A percentile compares a stretch with the other conserved stretches of the same genome.
These are phyloP conservation scores for Penicillium desertorum DNA, from an alignment of 495 filamentous ascomycete species.

Conservation along the genomic window DNA sequence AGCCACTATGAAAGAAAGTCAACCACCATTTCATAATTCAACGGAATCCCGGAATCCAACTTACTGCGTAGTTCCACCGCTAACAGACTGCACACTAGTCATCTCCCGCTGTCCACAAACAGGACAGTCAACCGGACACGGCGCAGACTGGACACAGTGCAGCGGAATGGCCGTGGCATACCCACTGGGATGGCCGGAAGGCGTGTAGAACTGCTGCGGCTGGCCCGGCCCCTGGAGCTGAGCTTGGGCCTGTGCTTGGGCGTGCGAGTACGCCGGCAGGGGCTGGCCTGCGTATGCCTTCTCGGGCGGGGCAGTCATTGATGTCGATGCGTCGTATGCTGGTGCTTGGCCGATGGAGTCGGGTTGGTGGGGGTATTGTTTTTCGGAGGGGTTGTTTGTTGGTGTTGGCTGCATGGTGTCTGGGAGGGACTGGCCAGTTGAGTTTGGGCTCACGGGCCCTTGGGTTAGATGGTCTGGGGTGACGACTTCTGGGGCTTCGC, in stretches of 20 bases:
- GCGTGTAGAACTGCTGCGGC: conserved; percentile 20
- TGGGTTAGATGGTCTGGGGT: background rate
- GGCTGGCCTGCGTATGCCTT: conserved; percentile 27
- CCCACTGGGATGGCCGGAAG: conserved; percentile 25
- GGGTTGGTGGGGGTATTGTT: conserved; percentile 8
- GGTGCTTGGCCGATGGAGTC: conserved; percentile 8
- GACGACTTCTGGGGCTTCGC: conserved; percentile 9
- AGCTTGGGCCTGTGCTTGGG: background rate
- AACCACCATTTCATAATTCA: conserved; percentile 2
- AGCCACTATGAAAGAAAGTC: conserved; percentile 37
- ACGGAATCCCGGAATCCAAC: too few species aligned
- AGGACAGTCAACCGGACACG: conserved; percentile 52
- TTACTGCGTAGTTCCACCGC: conserved; percentile 53
- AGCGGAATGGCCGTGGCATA: conserved; percentile 34
- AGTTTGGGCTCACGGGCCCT: background rate
- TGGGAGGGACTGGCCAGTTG: background rate
- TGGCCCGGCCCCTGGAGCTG: background rate
- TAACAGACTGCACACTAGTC: conserved; percentile 41
- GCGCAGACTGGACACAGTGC: conserved; percentile 33
- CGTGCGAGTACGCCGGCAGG: background rate
- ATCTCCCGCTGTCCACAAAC: conserved; percentile 47
- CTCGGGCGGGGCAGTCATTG: conserved; percentile 1
- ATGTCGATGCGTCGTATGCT: background rate
- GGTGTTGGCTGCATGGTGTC: background rate
- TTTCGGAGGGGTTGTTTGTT: background rate